Evolutionary conservation across 495 filamentous ascomycete genomes (phyloP), one percentile per base, ranked within the genome.

Genomic region (Lepraria neglecta): DNA sequence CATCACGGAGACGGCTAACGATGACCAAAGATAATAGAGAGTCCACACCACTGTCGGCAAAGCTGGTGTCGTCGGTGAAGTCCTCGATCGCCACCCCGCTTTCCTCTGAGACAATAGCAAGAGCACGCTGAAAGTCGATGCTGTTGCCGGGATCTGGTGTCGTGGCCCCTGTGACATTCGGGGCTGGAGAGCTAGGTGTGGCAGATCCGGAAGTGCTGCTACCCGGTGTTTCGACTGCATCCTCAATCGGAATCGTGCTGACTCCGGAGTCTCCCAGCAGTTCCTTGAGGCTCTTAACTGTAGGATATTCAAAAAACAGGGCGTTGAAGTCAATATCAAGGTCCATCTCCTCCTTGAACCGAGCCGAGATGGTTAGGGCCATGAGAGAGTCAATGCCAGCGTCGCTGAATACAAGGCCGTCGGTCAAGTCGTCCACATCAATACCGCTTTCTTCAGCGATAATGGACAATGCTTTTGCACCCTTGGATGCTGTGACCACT

Each of bases 351-450:
- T 86, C 83, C 17, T 78, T 76, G 42, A 87, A 73, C 30, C 79
- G 73, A 44, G 77, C 77, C 46, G 70, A 73, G 47, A 85, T 78
- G 2, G 74, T 79, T 35, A 86, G 70, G 30, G 77, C 76, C 75
- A 85, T 78, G 45, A 86, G 73, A 1, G 81, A 84, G 65, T 86
- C 83, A n/a, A 84, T 77, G 31, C 83, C 83, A 17, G 82, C 71
- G 60, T 84, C 82, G 21, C 75, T 69, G 62, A 85, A 81, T 59
- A 73, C 75, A 30, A 78, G 78, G 65, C 75, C 77, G 50, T 84
- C 79, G 0, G 73, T 77, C 15, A 64, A 48, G 19, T 64, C 64
- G 19, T 44, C 42, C 31, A 60, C 14, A 4, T 46, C 61, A 11
- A 64, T 19, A 30, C 64, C 64, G 45, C 57, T 62, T 46, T 67